Evolutionary conservation across 257 asterid genomes (phyloP).

Genomic region (Verbascum thapsus): DNA sequence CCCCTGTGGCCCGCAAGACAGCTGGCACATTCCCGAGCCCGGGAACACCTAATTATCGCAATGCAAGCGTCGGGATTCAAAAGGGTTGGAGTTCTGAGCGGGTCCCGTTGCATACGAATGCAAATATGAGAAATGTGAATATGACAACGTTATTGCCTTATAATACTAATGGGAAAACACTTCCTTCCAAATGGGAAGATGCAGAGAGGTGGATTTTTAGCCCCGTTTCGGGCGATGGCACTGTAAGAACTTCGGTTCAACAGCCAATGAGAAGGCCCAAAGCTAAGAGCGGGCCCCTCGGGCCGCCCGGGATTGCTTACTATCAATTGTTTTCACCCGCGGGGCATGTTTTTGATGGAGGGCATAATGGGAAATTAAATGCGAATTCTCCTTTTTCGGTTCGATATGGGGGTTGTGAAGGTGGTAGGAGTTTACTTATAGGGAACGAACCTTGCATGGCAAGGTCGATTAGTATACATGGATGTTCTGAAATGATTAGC

Average conservation of each 20-base stretch:
- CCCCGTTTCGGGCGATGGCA: slow-evolving; percentile 72
- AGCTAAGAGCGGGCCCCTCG: slow-evolving; percentile 98
- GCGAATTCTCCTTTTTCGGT: slow-evolving; percentile 69
- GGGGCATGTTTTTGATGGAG: slow-evolving; percentile 49
- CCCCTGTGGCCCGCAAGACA: slow-evolving; percentile 43
- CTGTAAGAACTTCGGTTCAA: slow-evolving; percentile 55
- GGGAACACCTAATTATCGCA: slow-evolving; percentile 77
- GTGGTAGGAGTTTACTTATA: no score
- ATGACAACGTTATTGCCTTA: slow-evolving; percentile 65
- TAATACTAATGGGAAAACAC: slow-evolving; percentile 58
- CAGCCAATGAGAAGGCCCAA: slow-evolving; percentile 78
- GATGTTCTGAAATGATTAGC: slow-evolving; percentile 70
- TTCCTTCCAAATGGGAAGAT: slow-evolving; percentile 99
- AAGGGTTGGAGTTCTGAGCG: slow-evolving; percentile 99
- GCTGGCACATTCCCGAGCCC: slow-evolving; percentile 77
- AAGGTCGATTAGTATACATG: slow-evolving; percentile 86
- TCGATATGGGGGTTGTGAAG: slow-evolving; percentile 44
- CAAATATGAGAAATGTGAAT: slow-evolving; percentile 51
- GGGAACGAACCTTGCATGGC: slow-evolving; percentile 88
- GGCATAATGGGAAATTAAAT: slow-evolving; percentile 42
- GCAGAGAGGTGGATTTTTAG: slow-evolving; percentile 99
- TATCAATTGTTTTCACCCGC: slow-evolving; percentile 85
- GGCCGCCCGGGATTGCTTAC: slow-evolving; percentile 82
- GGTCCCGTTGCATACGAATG: slow-evolving; percentile 55
- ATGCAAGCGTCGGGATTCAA: slow-evolving; percentile 66